phyloP scores from a whole-genome alignment of 495 filamentous ascomycete species.

The Platismatia glauca region DNA sequence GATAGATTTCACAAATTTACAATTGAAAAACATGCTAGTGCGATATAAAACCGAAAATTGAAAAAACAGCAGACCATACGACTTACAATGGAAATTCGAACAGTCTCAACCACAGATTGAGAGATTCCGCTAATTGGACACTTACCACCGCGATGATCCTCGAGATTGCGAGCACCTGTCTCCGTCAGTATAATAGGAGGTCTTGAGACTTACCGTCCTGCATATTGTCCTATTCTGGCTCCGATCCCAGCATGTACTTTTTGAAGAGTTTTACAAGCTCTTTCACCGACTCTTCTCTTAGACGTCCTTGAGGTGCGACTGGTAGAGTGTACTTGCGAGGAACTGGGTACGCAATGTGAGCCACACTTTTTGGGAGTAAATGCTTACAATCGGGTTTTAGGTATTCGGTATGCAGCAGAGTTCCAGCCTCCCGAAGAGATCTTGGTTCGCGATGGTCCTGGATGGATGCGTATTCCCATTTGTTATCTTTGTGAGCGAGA shows the following conservation, averaged over 20 bases:
- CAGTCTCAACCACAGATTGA: no score
- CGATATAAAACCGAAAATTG: not conserved
- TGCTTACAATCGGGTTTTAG: slow-evolving; percentile 2
- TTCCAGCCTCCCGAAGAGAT: not conserved
- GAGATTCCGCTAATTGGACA: not conserved
- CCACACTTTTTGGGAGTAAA: slow-evolving; percentile 6
- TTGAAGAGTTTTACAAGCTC: not conserved
- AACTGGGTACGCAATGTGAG: slow-evolving; percentile 20
- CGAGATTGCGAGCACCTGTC: not conserved
- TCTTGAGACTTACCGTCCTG: not conserved
- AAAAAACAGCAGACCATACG: not conserved
- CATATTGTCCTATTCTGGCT: not conserved
- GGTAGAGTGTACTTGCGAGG: slow-evolving; percentile 16
- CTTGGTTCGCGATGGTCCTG: slow-evolving; percentile 14
- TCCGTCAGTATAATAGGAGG: not conserved
- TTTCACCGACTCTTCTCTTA: not conserved
- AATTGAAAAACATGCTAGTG: not conserved
- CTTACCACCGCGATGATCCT: not conserved
- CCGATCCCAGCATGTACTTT: not conserved
- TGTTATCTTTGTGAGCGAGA: slow-evolving; percentile 11
- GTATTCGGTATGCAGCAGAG: slow-evolving; percentile 1
- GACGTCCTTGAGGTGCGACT: slow-evolving; percentile 10
- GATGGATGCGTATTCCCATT: slow-evolving; percentile 21
- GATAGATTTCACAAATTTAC: not conserved
- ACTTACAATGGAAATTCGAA: not conserved